Base-by-base conservation (phyloP, 2,329 filamentous ascomycete genomes). In the Fusarium neocosmosporiellum region DNA sequence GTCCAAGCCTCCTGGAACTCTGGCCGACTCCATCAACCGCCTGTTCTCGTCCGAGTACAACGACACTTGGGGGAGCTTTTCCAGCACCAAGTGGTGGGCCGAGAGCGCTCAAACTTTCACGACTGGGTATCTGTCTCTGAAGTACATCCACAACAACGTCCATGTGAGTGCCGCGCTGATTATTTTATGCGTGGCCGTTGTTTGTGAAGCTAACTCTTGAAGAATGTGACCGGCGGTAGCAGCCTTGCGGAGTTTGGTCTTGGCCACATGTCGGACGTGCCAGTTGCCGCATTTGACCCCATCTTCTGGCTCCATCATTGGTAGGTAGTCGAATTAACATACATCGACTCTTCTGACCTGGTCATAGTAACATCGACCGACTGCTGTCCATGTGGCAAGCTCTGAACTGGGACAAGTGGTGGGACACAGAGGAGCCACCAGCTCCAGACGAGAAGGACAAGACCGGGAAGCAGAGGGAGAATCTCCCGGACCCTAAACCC, bases 301-400 rank as follows among this genome's bases (percentile, higher is more conserved):
- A 80, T 89, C 10, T 92, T 91, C 79, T 90, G 86, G 86, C 81
- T 92, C 6, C 89, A 92, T 74, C 90, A 92, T 78, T 80, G 84
- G 71, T 73, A 62, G 18, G 69, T 54, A 13, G 4, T 14, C 11
- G 7, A 7, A 20, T 9, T 24, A 14, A 29, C 10, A 20, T 14
- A 20, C 0, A 29, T 16, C n/a, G 2, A 5, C 7, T 36, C 0
- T 27, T 43, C 53, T 66, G 13, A 66, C 64, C 4, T 11, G 5
- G 20, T 10, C 4, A n/a, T 10, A 69, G 57, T 3, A 61, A 70
- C 16, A 71, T 72, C 3, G 69, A 72, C 41, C 67, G 67, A 7
- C 48, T 72, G 1, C 11, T 72, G 1, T 60, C 69, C 11, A 70
- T 72, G 33, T 72, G 69, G 69, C 67, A 70, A 24, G 31, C n/a